Evolutionary conservation across 1,139 yeast genomes (phyloP), one percentile per base, ranked within the genome.

Genomic region (Taphrina confusa): DNA sequence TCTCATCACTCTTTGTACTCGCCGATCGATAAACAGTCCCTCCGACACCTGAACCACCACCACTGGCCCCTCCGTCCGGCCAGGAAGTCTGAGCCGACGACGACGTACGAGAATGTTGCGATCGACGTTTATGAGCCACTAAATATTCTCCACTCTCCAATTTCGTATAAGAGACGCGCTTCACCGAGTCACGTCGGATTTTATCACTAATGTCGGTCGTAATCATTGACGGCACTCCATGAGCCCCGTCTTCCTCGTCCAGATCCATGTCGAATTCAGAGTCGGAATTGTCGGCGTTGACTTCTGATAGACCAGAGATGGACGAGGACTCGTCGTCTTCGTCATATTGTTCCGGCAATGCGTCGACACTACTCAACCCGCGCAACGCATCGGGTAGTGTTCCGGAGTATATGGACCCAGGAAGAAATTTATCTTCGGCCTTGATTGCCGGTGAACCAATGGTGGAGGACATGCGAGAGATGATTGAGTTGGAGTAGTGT

Each of bases 401-500:
- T 5, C 36, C 23, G 14, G 40, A 6, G 28, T 42, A 54, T 28
- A 54, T 54, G 18, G 44, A 44, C 11, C 34, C 58, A 4, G 58
- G 51, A 18, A 54, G 51, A 34, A 34, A 42, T 8, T 25, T 1
- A 23, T 31, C 51, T n/a, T 33, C 58, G 25, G 5, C 22, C 12
- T 36, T 54, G 30, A 16, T 33, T 22, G 12, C 27, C 31, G 31
- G 49, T 34, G 40, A 28, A 14, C 23, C 36, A 30, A 11, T 30
- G 36, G 18, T 23, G 2, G 52, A 44, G 14, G 58, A 44, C 14
- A 31, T n/a, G 31, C 49, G 47, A 22, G 58, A 54, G 28, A 44
- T 22, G 51, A 54, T 23, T 20, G 58, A 54, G 40, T 36, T 45
- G 33, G 51, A 42, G 51, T 44, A 54, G 28, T 42, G 50, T 30